Evolutionary conservation across 2,329 filamentous ascomycete genomes (phyloP).

Genomic region (Claviceps sp.): DNA sequence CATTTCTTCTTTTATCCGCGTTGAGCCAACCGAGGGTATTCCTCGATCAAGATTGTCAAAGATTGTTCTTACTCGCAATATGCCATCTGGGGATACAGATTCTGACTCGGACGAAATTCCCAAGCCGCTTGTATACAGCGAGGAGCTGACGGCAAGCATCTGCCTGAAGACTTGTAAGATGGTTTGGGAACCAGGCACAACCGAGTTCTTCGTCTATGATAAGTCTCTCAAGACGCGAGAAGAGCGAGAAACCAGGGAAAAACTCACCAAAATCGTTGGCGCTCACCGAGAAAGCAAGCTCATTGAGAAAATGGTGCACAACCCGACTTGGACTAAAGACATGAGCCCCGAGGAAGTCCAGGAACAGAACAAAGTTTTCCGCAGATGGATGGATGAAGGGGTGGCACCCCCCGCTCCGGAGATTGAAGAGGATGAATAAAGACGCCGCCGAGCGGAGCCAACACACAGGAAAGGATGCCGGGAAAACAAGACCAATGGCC

Average conservation of each 20-base stretch:
- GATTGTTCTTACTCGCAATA: slow-evolving; percentile 57
- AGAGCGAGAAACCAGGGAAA: slow-evolving; percentile 37
- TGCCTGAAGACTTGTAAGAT: slow-evolving; percentile 70
- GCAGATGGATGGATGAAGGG: slow-evolving; percentile 39
- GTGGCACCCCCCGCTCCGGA: slow-evolving; percentile 16
- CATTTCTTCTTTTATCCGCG: slow-evolving; percentile 77
- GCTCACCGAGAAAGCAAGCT: slow-evolving; percentile 58
- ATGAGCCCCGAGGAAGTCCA: slow-evolving; percentile 65
- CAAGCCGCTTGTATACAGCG: slow-evolving; percentile 47
- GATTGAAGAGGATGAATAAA: slow-evolving; percentile 2
- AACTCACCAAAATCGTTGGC: slow-evolving; percentile 37
- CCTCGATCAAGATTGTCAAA: slow-evolving; percentile 50
- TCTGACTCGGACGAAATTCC: slow-evolving; percentile 50
- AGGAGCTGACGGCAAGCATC: slow-evolving; percentile 59
- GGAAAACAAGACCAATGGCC: background rate
- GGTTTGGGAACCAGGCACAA: slow-evolving; percentile 57
- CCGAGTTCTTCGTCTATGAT: slow-evolving; percentile 61
- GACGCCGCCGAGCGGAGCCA: background rate
- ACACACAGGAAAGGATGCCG: background rate
- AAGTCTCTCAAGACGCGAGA: slow-evolving; percentile 55
- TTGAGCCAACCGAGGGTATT: slow-evolving; percentile 77
- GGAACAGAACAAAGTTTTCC: slow-evolving; percentile 55
- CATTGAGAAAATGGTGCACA: slow-evolving; percentile 69
- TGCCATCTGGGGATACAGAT: slow-evolving; percentile 48
- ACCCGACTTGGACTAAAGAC: slow-evolving; percentile 69